Conservation (phyloP, 108 stramenopile genomes). For the Aurantiochytrium sp. region DNA sequence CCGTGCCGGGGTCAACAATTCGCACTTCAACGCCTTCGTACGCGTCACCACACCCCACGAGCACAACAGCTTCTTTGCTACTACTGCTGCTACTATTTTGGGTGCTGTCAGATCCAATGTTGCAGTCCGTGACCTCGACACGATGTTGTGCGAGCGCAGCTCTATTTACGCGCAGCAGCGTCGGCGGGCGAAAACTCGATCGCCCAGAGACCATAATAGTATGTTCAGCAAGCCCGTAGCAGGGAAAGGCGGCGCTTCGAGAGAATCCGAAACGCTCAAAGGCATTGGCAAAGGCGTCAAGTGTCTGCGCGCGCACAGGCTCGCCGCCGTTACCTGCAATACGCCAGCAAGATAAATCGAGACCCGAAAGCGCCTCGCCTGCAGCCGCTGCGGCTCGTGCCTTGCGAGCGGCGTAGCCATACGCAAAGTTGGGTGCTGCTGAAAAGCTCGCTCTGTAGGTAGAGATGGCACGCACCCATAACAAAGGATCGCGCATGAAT, state of each 20-base stretch:
- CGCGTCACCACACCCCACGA: neutral
- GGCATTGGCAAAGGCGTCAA: slow-evolving; percentile 59
- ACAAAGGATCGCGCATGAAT: slow-evolving; percentile 80
- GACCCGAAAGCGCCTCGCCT: slow-evolving; percentile 21
- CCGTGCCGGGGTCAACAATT: neutral
- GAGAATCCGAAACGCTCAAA: slow-evolving; percentile 71
- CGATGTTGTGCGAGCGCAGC: neutral
- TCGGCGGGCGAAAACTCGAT: neutral
- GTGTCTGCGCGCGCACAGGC: slow-evolving; percentile 67
- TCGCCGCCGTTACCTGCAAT: slow-evolving; percentile 94
- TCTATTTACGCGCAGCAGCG: neutral
- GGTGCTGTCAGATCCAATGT: neutral
- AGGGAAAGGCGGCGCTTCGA: slow-evolving; percentile 60
- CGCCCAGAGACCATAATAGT: neutral
- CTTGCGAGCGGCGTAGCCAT: slow-evolving; percentile 78
- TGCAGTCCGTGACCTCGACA: neutral
- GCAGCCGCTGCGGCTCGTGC: neutral
- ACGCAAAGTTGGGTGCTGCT: slow-evolving; percentile 95
- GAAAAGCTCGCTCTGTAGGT: slow-evolving; percentile 76
- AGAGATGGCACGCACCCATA: slow-evolving; percentile 77
- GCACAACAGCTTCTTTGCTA: neutral
- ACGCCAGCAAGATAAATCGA: slow-evolving; percentile 69
- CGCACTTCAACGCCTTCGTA: neutral
- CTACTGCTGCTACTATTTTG: too few relatives aligned
- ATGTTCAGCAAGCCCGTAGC: neutral